Evolutionary conservation across 306 rosid species (phyloP).

Genomic region (Sechiopsis laciniata): DNA sequence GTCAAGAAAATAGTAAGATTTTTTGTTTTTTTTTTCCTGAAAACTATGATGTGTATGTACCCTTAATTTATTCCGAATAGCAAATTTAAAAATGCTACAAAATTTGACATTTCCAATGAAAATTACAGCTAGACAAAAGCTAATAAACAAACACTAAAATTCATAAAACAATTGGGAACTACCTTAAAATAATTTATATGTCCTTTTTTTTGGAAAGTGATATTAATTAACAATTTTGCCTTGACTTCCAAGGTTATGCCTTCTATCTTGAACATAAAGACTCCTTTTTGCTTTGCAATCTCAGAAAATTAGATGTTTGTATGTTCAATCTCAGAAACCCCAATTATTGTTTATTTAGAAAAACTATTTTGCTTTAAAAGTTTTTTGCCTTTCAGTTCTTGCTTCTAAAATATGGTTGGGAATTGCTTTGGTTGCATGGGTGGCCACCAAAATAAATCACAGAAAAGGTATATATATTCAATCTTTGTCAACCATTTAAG

Average conservation of each 20-base stretch:
- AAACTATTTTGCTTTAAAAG: background rate
- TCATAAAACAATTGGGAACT: constrained; percentile 29
- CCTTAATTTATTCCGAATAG: no score
- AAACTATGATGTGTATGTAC: no score
- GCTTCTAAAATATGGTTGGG: constrained; percentile 31
- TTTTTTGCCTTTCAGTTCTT: constrained; percentile 9
- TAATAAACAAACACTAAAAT: constrained; percentile 35
- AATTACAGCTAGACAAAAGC: constrained; percentile 31
- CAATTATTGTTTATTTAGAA: background rate
- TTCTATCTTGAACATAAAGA: constrained; percentile 49
- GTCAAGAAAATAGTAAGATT: no score
- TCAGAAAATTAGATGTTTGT: constrained; percentile 23
- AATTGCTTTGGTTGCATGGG: constrained; percentile 45
- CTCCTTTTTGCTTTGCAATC: constrained; percentile 40
- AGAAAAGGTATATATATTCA: constrained; percentile 29
- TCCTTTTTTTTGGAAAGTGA: no score
- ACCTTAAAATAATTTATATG: background rate
- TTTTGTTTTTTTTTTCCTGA: no score
- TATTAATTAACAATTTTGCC: background rate
- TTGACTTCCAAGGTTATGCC: constrained; percentile 51
- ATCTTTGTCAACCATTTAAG: background rate
- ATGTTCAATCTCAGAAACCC: background rate
- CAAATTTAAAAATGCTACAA: background rate
- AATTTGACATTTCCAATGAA: constrained; percentile 22
- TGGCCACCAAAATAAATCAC: constrained; percentile 29